phyloP scores from a whole-genome alignment of 371 early-diverging fungal genomes.

The Capillidium rhysosporum region DNA sequence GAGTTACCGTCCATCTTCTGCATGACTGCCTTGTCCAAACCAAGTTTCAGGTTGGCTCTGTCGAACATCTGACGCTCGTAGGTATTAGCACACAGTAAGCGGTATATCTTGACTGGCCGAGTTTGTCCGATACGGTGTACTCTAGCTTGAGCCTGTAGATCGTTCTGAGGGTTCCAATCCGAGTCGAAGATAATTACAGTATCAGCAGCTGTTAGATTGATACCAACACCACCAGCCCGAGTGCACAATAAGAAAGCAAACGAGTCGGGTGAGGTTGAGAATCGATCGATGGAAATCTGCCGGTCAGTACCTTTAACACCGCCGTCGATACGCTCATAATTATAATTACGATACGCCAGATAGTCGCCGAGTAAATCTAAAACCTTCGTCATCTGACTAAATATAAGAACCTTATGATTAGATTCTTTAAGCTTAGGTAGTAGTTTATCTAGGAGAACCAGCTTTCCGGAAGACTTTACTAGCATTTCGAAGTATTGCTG shows the following conservation, averaged over 20 bases:
- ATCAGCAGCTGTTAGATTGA: slow-evolving; percentile 87
- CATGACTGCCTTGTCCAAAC: slow-evolving; percentile 78
- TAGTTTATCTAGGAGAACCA: slow-evolving; percentile 73
- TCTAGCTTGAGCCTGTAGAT: slow-evolving; percentile 86
- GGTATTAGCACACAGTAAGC: slow-evolving; percentile 75
- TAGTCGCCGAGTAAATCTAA: slow-evolving; percentile 82
- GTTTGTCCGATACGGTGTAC: slow-evolving; percentile 94
- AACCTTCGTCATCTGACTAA: slow-evolving; percentile 79
- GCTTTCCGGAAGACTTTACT: slow-evolving; percentile 73
- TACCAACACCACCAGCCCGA: slow-evolving; percentile 85
- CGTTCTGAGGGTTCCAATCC: slow-evolving; percentile 97
- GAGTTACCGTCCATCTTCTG: slow-evolving; percentile 38
- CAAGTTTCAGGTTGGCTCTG: slow-evolving; percentile 81
- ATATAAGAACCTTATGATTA: slow-evolving; percentile 85
- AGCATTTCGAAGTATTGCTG: slow-evolving; percentile 55
- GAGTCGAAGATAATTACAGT: slow-evolving; percentile 91
- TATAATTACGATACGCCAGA: slow-evolving; percentile 37
- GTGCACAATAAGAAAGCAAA: slow-evolving; percentile 80
- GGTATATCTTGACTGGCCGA: slow-evolving; percentile 70
- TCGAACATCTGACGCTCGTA: slow-evolving; percentile 96
- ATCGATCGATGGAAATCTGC: slow-evolving; percentile 92
- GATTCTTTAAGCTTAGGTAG: slow-evolving; percentile 53
- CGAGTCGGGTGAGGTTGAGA: slow-evolving; percentile 45
- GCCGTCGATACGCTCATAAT: slow-evolving; percentile 78
- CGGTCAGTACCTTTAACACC: slow-evolving; percentile 68